phyloP scores from a whole-genome alignment of 768 basidiomycete genomes.

The Mycena rosella region DNA sequence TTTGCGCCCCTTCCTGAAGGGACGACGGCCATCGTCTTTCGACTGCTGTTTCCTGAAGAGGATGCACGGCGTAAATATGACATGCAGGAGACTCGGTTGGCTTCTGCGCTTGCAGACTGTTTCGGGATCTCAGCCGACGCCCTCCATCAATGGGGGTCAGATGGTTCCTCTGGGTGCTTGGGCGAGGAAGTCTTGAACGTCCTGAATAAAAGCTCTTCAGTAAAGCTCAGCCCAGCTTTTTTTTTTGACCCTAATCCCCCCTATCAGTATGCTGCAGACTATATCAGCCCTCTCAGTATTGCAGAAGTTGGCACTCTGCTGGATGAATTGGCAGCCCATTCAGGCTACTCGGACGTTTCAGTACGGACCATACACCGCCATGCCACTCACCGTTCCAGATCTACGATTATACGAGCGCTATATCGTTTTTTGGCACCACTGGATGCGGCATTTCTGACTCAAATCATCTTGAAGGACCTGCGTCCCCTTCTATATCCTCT shows the following conservation, averaged over 20 bases:
- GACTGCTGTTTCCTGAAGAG: conserved; percentile 88
- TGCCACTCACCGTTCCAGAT: conserved; percentile 44
- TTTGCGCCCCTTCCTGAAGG: conserved; percentile 64
- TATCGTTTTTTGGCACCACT: conserved; percentile 71
- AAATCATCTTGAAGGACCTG: conserved; percentile 91
- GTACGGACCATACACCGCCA: conserved; percentile 52
- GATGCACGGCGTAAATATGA: conserved; percentile 78
- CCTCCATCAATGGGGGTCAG: conserved; percentile 55
- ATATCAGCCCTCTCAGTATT: conserved; percentile 54
- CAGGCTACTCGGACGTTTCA: conserved; percentile 67
- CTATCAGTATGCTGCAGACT: conserved; percentile 14
- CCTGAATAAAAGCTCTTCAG: conserved; percentile 55
- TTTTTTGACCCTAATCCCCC: conserved; percentile 3
- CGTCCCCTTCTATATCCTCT: conserved; percentile 83
- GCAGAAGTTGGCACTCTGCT: conserved; percentile 74
- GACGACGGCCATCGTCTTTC: conserved; percentile 73
- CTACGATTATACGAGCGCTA: conserved; percentile 63
- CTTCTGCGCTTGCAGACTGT: conserved; percentile 62
- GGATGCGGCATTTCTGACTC: conserved; percentile 79
- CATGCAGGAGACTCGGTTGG: conserved; percentile 76
- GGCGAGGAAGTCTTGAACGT: conserved; percentile 72
- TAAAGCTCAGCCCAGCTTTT: conserved; percentile 36
- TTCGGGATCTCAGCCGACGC: conserved; percentile 52
- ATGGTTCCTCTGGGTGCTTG: conserved; percentile 71
- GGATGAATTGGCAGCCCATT: conserved; percentile 80